phyloP scores from a whole-genome alignment of 129 eudicot genomes.

The Calendula officinalis region DNA sequence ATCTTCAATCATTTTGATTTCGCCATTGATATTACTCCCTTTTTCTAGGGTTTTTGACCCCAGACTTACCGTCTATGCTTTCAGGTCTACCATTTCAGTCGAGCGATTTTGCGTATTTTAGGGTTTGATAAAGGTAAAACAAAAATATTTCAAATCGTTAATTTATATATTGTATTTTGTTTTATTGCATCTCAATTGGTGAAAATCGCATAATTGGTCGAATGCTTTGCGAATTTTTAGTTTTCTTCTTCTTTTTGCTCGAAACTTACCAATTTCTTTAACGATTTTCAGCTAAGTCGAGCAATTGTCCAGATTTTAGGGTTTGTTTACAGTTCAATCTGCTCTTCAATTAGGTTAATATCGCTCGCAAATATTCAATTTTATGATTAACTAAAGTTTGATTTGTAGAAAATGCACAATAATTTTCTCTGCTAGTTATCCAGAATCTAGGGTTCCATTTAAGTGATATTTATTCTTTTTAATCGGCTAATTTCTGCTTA shows the following conservation, averaged over 20 bases:
- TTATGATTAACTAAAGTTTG: conserved; percentile 1
- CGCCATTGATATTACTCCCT: conserved; percentile 20
- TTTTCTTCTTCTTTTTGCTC: not conserved
- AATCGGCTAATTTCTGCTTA: not conserved
- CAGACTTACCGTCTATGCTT: conserved; percentile 4
- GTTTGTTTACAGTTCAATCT: conserved; percentile 1
- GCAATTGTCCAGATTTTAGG: conserved; percentile 19
- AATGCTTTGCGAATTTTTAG: not conserved
- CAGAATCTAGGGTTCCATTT: not conserved
- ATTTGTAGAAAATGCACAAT: not conserved
- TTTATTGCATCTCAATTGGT: conserved; percentile 8
- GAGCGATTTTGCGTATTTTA: not conserved
- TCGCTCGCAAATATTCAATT: not conserved
- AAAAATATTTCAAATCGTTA: no score
- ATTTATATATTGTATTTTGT: conserved; percentile 3
- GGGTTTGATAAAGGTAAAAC: conserved; percentile 17
- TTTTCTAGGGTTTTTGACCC: conserved; percentile 14
- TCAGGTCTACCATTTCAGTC: conserved; percentile 8
- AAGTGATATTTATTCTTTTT: not conserved
- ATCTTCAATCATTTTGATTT: conserved; percentile 7
- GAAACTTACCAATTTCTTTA: not conserved
- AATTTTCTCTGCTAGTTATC: not conserved
- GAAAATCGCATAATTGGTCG: not conserved
- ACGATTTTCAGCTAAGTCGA: not conserved
- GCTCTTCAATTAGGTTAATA: not conserved